Conservation (phyloP, 768 basidiomycete species). For the Saitozyma sp. region DNA sequence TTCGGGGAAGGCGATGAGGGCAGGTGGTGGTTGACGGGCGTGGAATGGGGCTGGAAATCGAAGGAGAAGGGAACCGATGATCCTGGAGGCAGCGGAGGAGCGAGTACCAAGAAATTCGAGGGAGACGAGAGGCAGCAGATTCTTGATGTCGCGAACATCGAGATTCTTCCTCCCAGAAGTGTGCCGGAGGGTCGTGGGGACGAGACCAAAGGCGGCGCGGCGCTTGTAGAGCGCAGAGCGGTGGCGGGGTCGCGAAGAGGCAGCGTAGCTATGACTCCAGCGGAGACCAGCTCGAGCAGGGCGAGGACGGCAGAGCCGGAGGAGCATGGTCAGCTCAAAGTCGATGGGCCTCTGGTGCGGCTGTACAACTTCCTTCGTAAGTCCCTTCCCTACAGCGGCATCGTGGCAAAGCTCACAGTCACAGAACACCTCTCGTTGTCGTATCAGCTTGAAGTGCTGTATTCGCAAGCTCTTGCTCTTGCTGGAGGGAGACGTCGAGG, state of each 20-base stretch:
- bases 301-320: neutral
- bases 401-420: neutral
- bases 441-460: conserved; percentile 84
- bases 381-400: conserved; percentile 42
- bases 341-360: conserved; percentile 81
- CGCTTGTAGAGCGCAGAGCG: conserved; percentile 5
- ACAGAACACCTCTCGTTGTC: conserved; percentile 57
- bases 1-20: conserved; percentile 32
- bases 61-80: conserved; percentile 70
- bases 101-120: conserved; percentile 25
- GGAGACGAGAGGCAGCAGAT: conserved; percentile 38
- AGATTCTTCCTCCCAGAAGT: conserved; percentile 16
- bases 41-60: conserved; percentile 75
- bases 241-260: conserved; percentile 7
- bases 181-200: conserved; percentile 1
- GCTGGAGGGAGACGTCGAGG: conserved; percentile 39
- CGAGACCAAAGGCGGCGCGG: neutral
- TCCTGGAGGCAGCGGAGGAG: conserved; percentile 62
- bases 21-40: conserved; percentile 74
- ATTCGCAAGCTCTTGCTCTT: conserved; percentile 39
- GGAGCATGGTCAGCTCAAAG: conserved; percentile 46
- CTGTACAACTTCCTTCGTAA: conserved; percentile 85
- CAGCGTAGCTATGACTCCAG: neutral
- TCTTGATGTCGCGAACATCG: conserved; percentile 39
- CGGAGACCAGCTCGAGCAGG: neutral